Base-by-base conservation (phyloP, 164 flowering plant species). In the Santalum album region DNA sequence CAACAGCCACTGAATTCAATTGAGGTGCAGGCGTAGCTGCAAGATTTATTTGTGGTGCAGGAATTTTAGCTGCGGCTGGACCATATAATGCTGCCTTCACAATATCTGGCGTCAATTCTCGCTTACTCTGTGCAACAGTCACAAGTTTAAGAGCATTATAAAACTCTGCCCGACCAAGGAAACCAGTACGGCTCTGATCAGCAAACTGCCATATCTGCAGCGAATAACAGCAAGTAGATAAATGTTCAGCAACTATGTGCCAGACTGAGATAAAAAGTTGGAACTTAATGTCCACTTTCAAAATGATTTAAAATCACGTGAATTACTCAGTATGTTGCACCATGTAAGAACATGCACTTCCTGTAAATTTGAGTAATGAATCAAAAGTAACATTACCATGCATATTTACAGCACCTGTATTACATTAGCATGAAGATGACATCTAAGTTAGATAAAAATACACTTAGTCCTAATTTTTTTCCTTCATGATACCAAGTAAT, bases 61-160 rank as follows among this genome's bases (percentile, higher is more conserved):
- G 97, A 53, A 92, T 89, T 78, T 82, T 84, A 48, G 99, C 81
- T 34, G 96, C 83, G 62, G 96, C 96, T 17, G 96, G 90, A 54
- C 94, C 81, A 68, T 65, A 78, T 42, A 86, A 69, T 53, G 98
- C 96, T 24, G 95, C 89, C 68, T 84, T 86, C 57, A 92, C 96
- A 26, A 89, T 81, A 39, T 92, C 98, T 18, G 84, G 87, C 15
- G 98, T 86, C 58, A 92, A 60, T 11, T 92, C 96, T 47, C 94
- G 59, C 74, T 82, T 89, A 67, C 90, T 88, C 69, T 92, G 98
- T 24, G 94, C 96, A 49, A 92, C 98, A 12, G 96, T 92, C 15
- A 92, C 89, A 62, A 92, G 90, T 68, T 74, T 92, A 51, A 92
- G 87, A 69, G 94, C 89, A 75, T 92, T 92, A 59, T 72, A 83